Conservation (phyloP, 2,329 filamentous ascomycete genomes). For the Lachnellula suecica region DNA sequence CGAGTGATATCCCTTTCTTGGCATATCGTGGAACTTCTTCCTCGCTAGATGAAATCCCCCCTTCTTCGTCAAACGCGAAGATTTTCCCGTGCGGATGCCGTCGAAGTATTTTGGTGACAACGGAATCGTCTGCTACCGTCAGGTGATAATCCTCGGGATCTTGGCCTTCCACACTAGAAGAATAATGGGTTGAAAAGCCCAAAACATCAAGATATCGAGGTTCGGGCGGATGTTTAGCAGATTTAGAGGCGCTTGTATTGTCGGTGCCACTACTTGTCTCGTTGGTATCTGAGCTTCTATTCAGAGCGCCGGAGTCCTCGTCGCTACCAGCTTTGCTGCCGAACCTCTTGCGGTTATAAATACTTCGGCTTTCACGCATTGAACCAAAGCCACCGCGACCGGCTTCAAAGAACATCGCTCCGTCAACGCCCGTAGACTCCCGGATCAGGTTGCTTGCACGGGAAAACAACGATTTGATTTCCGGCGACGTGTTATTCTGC, state of each 20-base stretch:
- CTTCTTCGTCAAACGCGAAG: conserved; percentile 9
- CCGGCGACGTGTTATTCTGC: not conserved
- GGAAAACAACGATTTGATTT: conserved; percentile 1
- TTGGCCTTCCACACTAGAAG: conserved; percentile 6
- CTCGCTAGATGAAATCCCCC: conserved; percentile 3
- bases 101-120: conserved; percentile 6
- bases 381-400: not conserved
- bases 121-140: conserved; percentile 1
- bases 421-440: conserved; percentile 8
- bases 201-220: conserved; percentile 1
- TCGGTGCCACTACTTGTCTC: not conserved
- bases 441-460: conserved; percentile 12
- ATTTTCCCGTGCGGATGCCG: conserved; percentile 12
- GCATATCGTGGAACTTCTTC: not conserved
- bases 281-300: not conserved
- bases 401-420: conserved; percentile 9
- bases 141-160: not conserved
- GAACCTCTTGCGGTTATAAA: not conserved
- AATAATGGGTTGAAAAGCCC: conserved; percentile 9
- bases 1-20: not conserved
- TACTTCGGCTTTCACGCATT: not conserved
- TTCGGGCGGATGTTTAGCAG: not conserved
- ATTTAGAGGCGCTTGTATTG: not conserved
- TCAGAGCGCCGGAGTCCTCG: not conserved
- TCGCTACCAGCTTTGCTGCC: not conserved